Evolutionary conservation across 1,284 basidiomycete species (phyloP), one percentile per base, ranked within the genome.

Genomic region (Pholiota adiposa): DNA sequence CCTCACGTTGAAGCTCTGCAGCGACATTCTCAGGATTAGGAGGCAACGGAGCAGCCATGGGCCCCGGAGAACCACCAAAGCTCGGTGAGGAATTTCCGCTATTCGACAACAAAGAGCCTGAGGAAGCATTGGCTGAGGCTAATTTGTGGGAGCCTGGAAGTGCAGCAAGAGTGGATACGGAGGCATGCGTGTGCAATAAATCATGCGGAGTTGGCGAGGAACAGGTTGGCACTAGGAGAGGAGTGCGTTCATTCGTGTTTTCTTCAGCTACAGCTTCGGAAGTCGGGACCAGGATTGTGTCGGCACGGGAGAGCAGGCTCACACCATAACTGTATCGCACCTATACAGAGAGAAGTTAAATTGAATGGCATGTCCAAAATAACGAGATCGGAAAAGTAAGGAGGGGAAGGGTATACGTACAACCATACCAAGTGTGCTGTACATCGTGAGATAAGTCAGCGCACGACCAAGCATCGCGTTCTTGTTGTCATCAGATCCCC

Each of bases 351-450:
- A 51, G 21, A 51, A 52, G 49, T 54, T 23, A 31, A 9, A n/a
- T 51, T 40, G 36, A 38, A 33, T 60, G 41, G 21, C 41, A 18
- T 59, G 4, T 25, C 7, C 44, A 31, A 31, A 4, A 31, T n/a
- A n/a, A n/a, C n/a, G 40, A 16, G 19, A 25, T 52, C n/a, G 54
- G 49, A 36, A 34, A 54, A 25, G 16, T 55, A 16, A 16, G 40
- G 41, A 61, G 29, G 40, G 4, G 56, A 41, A 50, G 33, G 27
- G 4, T 14, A 48, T 1, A 82, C 88, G 64, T 69, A 92, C 90
- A 67, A 96, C 86, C 93, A 97, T 97, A 58, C 96, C 95, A 43
- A 98, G 82, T 0, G 96, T 97, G 61, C 92, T 95, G 73, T 96
- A 96, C 18, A 97, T 80, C 5, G 97, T 93, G 41, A 98, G 83